These are phyloP conservation scores for Aspergillus fischeri DNA, from an alignment of 2,329 filamentous ascomycete species.

Conservation along the genomic window DNA sequence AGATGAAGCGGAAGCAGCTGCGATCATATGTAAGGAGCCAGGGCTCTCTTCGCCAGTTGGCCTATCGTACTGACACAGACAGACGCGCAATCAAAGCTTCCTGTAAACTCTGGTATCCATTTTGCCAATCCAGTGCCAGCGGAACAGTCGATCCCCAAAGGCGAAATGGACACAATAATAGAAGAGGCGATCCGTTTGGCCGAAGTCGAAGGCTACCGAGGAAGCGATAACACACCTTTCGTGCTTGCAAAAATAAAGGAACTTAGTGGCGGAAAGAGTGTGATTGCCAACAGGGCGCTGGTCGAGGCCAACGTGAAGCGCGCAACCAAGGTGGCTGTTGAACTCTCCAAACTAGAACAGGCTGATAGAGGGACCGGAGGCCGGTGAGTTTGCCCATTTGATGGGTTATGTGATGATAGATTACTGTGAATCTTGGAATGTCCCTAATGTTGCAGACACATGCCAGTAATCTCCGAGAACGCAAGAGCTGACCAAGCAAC, in stretches of 20 bases:
- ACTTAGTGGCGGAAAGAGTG: conserved; percentile 66
- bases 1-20: conserved; percentile 76
- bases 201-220: conserved; percentile 61
- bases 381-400: conserved; percentile 36
- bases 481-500: conserved; percentile 20
- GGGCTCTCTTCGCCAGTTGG: background rate
- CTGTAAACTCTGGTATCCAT: conserved; percentile 71
- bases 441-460: conserved; percentile 39
- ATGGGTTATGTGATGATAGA: conserved; percentile 5
- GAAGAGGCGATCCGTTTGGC: conserved; percentile 64
- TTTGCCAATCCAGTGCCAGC: conserved; percentile 86
- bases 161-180: conserved; percentile 67
- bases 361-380: conserved; percentile 21
- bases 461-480: conserved; percentile 29
- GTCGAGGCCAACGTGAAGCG: conserved; percentile 64
- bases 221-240: conserved; percentile 79
- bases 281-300: conserved; percentile 68
- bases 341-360: conserved; percentile 54
- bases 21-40: conserved; percentile 66
- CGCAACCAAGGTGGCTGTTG: conserved; percentile 62
- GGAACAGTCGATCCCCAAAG: conserved; percentile 63
- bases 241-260: conserved; percentile 75
- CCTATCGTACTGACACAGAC: conserved; percentile 3
- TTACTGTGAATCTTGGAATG: conserved; percentile 12
- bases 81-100: conserved; percentile 69